These are phyloP conservation scores for Claviceps maximensis DNA, from an alignment of 2,329 filamentous ascomycete genomes.

Conservation along the genomic window DNA sequence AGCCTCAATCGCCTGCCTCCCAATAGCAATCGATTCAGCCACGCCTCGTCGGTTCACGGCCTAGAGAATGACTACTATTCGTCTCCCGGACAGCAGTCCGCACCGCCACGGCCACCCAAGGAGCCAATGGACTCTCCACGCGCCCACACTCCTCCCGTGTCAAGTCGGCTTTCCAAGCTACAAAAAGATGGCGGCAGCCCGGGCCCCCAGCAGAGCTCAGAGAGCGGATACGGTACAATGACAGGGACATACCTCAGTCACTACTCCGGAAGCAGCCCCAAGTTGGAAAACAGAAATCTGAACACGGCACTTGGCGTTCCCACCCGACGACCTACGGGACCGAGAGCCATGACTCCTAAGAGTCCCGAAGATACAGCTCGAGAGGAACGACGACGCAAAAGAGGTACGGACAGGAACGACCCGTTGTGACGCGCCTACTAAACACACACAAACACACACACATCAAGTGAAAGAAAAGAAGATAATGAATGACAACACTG, in stretches of 20 bases:
- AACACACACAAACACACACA: not conserved
- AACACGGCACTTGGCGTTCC: constrained; percentile 39
- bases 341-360: constrained; percentile 48
- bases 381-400: constrained; percentile 40
- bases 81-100: constrained; percentile 28
- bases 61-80: constrained; percentile 31
- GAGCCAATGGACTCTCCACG: constrained; percentile 38
- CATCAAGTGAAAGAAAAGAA: not conserved
- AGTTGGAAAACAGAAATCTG: constrained; percentile 43
- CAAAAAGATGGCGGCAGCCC: constrained; percentile 40
- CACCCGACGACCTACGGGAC: constrained; percentile 42
- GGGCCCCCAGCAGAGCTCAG: constrained; percentile 41
- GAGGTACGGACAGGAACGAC: constrained; percentile 32
- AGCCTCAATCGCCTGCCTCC: constrained; percentile 41
- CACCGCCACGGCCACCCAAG: constrained; percentile 48
- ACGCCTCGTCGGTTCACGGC: constrained; percentile 23
- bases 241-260: constrained; percentile 35
- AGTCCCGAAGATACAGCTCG: constrained; percentile 31
- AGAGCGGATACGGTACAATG: constrained; percentile 39
- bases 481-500: not conserved
- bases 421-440: not conserved
- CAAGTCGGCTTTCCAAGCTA: constrained; percentile 35
- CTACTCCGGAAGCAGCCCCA: constrained; percentile 41
- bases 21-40: constrained; percentile 35
- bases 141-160: constrained; percentile 31